Base-by-base conservation (phyloP, 2,329 filamentous ascomycete species). In the Didymellaceae sp. region DNA sequence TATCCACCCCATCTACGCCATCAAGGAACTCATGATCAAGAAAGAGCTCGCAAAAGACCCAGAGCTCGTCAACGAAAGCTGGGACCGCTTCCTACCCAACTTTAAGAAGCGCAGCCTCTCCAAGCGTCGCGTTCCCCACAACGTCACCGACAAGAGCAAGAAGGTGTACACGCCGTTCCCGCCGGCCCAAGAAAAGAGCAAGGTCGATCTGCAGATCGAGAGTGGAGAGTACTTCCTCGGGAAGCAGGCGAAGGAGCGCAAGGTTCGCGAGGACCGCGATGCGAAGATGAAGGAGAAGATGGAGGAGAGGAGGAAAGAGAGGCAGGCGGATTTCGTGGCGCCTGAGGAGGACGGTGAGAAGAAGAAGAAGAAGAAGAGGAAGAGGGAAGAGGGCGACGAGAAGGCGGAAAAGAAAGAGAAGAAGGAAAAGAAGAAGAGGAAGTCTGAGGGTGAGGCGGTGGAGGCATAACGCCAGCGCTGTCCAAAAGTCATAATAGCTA, bases 111-210 rank as follows among this genome's bases (percentile, higher is more conserved):
- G 90, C 68, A 93, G 88, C 47, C 82, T 97, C 59, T 91, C 85
- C 78, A 92, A 91, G 78, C 83, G 94, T 61, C 84, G 85, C 61
- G 85, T 87, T 63, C 95, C 94, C 0, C 84, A 85, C 80, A 91
- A 90, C 68, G 86, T 99, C 70, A 91, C 85, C 45, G 92, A 99
- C 80, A 99, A 99, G 83, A 76, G 80, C 71, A 96, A 93, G 83
- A 97, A 96, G 83, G 76, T 81, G 10, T 99, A 97, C 80, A 99
- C 95, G 59, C 93, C 94, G 8, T 99, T 99, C 86, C 94, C 94
- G 39, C 94, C 94, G 6, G 85, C 91, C 33, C 91, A 92, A 60
- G 93, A 99, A 82, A 96, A 96, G 89, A 97, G 92, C 85, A 99
- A 97, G 85, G 84, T 99, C 65, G 94, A 99, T 76, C 77, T 91